These are phyloP conservation scores for Eucalyptus sp. DNA, from an alignment of 345 rosid species.

Conservation along the genomic window DNA sequence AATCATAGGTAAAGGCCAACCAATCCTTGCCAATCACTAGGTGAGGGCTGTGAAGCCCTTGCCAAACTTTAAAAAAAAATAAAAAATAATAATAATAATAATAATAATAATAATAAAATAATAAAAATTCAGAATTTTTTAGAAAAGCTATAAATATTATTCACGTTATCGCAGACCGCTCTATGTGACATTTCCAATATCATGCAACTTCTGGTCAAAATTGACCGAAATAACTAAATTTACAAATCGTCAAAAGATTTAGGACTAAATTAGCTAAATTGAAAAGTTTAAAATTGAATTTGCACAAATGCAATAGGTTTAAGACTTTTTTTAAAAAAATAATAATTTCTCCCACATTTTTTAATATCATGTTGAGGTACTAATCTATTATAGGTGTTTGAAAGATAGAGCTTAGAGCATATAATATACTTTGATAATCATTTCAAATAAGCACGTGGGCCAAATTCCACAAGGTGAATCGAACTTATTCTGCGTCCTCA, in stretches of 20 bases:
- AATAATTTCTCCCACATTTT: neutral
- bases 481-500: neutral
- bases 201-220: neutral
- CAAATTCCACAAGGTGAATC: neutral
- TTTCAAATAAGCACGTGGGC: neutral
- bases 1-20: neutral
- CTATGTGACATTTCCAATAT: neutral
- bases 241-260: neutral
- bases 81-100: too few species aligned
- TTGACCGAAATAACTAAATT: neutral
- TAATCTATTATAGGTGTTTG: neutral
- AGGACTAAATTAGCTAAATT: too few species aligned
- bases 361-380: neutral
- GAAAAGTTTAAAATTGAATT: too few species aligned
- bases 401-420: neutral
- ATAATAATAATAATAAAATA: too few species aligned
- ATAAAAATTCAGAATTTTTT: neutral
- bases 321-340: too few species aligned
- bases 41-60: neutral
- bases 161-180: accelerated
- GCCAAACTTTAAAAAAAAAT: neutral
- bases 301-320: too few species aligned
- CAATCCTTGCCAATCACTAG: neutral
- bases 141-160: too few species aligned
- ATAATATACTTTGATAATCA: neutral